These are phyloP conservation scores for Amanita molliuscula DNA, from an alignment of 768 basidiomycete species.

Conservation along the genomic window DNA sequence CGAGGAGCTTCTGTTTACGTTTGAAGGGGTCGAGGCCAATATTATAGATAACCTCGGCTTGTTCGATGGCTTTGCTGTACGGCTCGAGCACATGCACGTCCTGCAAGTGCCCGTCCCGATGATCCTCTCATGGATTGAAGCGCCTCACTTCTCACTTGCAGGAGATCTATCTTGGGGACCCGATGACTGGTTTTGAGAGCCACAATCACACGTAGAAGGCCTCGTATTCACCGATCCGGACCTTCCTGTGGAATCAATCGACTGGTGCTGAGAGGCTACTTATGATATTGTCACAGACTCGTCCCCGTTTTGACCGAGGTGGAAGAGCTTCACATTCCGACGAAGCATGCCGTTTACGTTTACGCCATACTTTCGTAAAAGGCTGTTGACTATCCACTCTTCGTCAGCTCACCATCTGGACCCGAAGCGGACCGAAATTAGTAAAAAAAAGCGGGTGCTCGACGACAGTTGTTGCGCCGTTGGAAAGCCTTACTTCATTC, in stretches of 20 bases:
- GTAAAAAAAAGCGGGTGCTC: not conserved
- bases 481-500: not conserved
- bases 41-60: not conserved
- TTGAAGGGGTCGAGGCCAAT: not conserved
- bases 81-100: not conserved
- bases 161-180: not conserved
- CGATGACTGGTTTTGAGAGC: not conserved
- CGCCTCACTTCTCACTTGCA: not conserved
- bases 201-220: not conserved
- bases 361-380: not conserved
- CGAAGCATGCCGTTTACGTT: not conserved
- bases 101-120: not conserved
- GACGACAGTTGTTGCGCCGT: not conserved
- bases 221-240: not conserved
- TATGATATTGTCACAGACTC: not conserved
- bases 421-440: not conserved
- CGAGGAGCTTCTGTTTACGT: not conserved
- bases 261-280: not conserved
- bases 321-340: not conserved
- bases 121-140: slow-evolving; percentile 1
- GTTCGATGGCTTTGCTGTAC: not conserved
- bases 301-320: not conserved
- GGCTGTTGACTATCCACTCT: not conserved
- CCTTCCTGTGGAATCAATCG: not conserved
- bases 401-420: not conserved